Base-by-base conservation (phyloP, 805 yeast species). In the Candida odintsovae region DNA sequence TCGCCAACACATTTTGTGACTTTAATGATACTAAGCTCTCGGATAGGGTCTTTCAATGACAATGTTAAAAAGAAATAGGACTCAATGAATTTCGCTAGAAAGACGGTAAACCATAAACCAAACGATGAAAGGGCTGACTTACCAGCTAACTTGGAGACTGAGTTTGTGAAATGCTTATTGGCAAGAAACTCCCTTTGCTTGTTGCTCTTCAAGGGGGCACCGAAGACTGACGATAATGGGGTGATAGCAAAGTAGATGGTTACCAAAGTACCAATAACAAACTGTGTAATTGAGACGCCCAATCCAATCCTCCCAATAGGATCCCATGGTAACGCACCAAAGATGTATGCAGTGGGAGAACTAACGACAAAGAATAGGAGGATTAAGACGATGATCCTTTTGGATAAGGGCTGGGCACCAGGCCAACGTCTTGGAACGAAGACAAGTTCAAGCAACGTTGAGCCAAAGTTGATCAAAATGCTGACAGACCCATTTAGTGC, bases 21-120 rank as follows among this genome's bases (percentile, higher is more conserved):
- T 39, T 67, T 70, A 71, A 86, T 73, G 3, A 73, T 65, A 25
- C 80, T 75, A 41, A 87, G 68, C 50, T 84, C 92, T 45, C 90
- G 67, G 3, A 86, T 70, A 0, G 95, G 90, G 52, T 83, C 94
- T 47, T 80, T 73, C 46, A 86, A 65, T 3, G 94, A 83, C 42
- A 85, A 66, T 0, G 90, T 82, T 51, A 87, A 66, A 55, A 85
- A 87, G 63, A 84, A 85, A 62, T 87, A 87, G 0, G 95, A 86
- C 61, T 87, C 95, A 20, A 78, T 60, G 52, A 82, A 80, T 58
- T 87, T 87, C 3, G 86, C 80, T 8, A 72, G 52, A 53, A 86
- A 85, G 0, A 87, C 83, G 1, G 78, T 74, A 19, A 76, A 36
- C 90, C 95, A 85, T 48, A 87, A 64, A 0, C 85, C 82, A 59